Evolutionary conservation across 2,329 filamentous ascomycete species (phyloP).

Genomic region (Diaporthe capsici): DNA sequence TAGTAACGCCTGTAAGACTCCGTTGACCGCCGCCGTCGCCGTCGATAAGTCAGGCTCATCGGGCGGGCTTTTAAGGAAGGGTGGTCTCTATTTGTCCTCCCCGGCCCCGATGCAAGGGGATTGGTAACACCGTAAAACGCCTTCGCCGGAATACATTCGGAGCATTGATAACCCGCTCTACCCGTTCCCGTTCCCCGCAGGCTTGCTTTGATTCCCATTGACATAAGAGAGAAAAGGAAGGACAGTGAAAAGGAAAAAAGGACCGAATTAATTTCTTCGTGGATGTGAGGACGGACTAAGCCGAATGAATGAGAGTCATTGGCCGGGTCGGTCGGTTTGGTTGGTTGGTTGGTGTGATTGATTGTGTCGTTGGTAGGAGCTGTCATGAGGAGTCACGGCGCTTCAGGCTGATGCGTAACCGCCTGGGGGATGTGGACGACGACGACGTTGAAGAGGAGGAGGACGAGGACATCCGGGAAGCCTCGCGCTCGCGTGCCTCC

Average conservation of each 20-base stretch:
- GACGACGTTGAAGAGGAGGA: background rate
- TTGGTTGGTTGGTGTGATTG: background rate
- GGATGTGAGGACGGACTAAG: background rate
- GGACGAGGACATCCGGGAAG: background rate
- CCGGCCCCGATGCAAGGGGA: background rate
- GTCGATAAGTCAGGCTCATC: background rate
- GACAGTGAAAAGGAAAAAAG: background rate
- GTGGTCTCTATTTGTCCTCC: too few relatives aligned
- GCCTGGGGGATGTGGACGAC: background rate
- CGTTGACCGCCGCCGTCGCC: background rate
- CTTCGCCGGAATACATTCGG: constrained; percentile 15
- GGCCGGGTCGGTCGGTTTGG: background rate
- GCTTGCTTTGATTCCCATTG: background rate
- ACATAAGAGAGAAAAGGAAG: background rate
- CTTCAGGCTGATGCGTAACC: constrained; percentile 30
- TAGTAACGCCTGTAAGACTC: constrained; percentile 11
- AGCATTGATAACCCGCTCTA: background rate
- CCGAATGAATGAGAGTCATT: background rate
- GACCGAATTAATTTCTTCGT: background rate
- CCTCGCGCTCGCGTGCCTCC: constrained; percentile 17
- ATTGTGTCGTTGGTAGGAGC: background rate
- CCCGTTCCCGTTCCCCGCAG: background rate
- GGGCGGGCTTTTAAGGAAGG: background rate
- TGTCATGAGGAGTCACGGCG: constrained; percentile 29
- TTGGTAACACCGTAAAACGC: constrained; percentile 12